These are phyloP conservation scores for Vanilla planifolia DNA, from an alignment of 106 monocot genomes.

Conservation along the genomic window DNA sequence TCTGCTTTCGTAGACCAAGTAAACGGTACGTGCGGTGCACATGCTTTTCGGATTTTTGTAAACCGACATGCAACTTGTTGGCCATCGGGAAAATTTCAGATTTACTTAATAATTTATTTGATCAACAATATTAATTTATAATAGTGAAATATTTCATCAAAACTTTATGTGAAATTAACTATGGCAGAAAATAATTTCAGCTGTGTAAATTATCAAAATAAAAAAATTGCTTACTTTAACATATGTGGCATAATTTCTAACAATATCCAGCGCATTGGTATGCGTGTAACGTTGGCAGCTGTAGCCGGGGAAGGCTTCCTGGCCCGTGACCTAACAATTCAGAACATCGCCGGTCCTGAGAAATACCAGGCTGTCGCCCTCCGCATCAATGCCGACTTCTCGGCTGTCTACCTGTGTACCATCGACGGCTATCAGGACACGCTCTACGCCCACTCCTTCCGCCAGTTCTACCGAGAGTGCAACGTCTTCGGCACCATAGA, in stretches of 20 bases:
- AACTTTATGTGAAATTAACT: too few relatives aligned
- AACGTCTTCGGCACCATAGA: conserved; percentile 60
- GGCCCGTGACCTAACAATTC: conserved; percentile 36
- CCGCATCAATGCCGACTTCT: conserved; percentile 46
- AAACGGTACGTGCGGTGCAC: too few relatives aligned
- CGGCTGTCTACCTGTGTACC: conserved; percentile 40
- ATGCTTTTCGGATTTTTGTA: too few relatives aligned
- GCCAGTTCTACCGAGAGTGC: conserved; percentile 66
- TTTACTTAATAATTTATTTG: too few relatives aligned
- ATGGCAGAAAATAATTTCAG: too few relatives aligned
- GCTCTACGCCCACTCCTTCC: conserved; percentile 65
- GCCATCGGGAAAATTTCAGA: too few relatives aligned
- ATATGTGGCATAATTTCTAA: background rate
- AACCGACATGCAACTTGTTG: too few relatives aligned
- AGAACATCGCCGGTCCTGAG: conserved; percentile 44
- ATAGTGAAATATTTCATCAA: too few relatives aligned
- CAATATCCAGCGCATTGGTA: background rate
- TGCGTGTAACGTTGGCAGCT: conserved; percentile 9
- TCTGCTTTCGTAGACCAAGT: too few relatives aligned
- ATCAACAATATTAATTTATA: too few relatives aligned
- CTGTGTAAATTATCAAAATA: too few relatives aligned
- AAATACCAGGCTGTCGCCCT: conserved; percentile 61
- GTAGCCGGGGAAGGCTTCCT: conserved; percentile 59
- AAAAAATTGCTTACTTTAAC: too few relatives aligned
- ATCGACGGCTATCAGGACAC: conserved; percentile 71